These are phyloP conservation scores for Ilyonectria robusta DNA, from an alignment of 2,329 filamentous ascomycete genomes.

Conservation along the genomic window DNA sequence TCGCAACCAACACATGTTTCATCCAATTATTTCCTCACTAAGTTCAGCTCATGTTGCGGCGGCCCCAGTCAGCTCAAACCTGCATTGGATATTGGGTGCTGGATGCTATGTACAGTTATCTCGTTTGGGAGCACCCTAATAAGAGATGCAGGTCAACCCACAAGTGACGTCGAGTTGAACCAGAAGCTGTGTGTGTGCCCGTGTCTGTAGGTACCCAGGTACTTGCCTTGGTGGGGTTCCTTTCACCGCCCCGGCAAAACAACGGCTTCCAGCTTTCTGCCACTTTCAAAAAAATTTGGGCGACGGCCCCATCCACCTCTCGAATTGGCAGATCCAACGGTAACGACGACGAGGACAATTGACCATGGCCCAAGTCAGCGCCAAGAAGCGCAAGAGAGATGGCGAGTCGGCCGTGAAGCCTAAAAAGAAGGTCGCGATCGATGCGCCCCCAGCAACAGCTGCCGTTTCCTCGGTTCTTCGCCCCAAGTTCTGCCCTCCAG, in stretches of 20 bases:
- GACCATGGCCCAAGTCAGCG: slow-evolving; percentile 57
- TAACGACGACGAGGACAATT: slow-evolving; percentile 26
- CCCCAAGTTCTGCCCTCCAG: slow-evolving; percentile 64
- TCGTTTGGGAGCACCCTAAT: not conserved
- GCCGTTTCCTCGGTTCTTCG: slow-evolving; percentile 63
- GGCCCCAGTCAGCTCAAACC: slow-evolving; percentile 37
- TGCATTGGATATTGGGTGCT: slow-evolving; percentile 4
- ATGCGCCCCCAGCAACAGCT: slow-evolving; percentile 57
- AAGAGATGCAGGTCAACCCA: not conserved
- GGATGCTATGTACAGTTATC: not conserved
- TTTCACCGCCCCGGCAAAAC: slow-evolving; percentile 48
- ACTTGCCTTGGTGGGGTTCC: slow-evolving; percentile 21
- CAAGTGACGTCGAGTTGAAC: slow-evolving; percentile 4
- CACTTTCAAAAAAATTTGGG: slow-evolving; percentile 49
- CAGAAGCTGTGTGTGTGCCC: slow-evolving; percentile 11
- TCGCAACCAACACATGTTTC: not conserved
- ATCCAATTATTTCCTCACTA: not conserved
- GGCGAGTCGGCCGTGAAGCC: slow-evolving; percentile 58
- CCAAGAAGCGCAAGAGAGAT: slow-evolving; percentile 69
- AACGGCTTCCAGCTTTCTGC: slow-evolving; percentile 45
- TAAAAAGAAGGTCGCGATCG: slow-evolving; percentile 68
- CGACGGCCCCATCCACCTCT: slow-evolving; percentile 44
- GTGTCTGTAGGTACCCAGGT: slow-evolving; percentile 11
- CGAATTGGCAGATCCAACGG: slow-evolving; percentile 27
- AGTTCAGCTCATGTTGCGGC: slow-evolving; percentile 16